phyloP scores from a whole-genome alignment of 306 rosid genomes.

The Gleditsia sinensis region DNA sequence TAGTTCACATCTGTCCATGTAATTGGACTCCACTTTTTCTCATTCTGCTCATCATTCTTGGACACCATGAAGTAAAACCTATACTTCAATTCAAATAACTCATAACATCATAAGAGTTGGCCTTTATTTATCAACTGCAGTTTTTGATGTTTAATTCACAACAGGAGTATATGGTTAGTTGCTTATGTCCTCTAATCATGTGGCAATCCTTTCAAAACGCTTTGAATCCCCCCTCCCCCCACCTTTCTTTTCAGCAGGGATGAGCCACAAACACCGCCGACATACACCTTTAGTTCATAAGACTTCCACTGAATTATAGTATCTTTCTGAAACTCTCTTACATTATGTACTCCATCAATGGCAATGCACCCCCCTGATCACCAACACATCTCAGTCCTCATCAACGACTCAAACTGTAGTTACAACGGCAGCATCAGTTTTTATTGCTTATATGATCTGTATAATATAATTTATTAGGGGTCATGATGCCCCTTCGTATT shows the following conservation, averaged over 20 bases:
- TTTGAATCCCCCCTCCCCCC: neutral
- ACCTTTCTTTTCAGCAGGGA: neutral
- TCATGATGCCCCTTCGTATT: neutral
- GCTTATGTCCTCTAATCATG: neutral
- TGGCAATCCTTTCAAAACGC: neutral
- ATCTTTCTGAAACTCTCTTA: neutral
- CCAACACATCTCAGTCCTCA: neutral
- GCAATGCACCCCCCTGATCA: neutral
- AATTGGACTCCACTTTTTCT: neutral
- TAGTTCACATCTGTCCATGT: neutral
- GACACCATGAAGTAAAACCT: slow-evolving; percentile 2
- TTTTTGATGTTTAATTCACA: neutral
- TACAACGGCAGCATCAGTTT: slow-evolving; percentile 7
- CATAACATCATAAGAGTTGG: neutral
- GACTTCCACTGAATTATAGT: neutral
- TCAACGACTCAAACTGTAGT: neutral
- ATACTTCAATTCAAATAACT: neutral
- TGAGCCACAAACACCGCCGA: neutral
- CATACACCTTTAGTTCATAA: slow-evolving; percentile 19
- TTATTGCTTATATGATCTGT: neutral
- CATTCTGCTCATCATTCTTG: neutral
- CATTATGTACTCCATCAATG: neutral
- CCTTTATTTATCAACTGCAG: neutral
- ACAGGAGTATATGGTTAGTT: neutral
- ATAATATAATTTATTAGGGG: neutral